A percentile compares a stretch with the other conserved stretches of the same genome.
Evolutionary conservation across 768 basidiomycete species (phyloP).

Genomic region (Rhodotorula babjevae): DNA sequence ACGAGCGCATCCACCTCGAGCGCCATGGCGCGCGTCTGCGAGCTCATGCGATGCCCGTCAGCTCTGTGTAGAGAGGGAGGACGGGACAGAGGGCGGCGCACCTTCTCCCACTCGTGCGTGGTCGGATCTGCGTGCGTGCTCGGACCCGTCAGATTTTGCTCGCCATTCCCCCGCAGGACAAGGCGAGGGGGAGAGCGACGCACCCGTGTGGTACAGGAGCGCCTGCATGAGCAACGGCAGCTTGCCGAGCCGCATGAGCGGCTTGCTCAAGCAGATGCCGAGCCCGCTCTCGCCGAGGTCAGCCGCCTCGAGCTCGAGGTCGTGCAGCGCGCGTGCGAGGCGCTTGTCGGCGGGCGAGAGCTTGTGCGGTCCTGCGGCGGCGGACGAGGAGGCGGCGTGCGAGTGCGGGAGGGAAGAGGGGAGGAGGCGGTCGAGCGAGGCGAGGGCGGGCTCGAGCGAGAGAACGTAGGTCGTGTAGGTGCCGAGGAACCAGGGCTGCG

Average conservation of each 20-base stretch:
- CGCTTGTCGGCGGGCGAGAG: constrained; percentile 57
- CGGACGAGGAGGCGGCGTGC: constrained; percentile 39
- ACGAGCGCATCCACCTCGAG: constrained; percentile 96
- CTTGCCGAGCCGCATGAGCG: constrained; percentile 92
- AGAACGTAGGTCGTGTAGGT: constrained; percentile 92
- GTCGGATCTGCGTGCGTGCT: constrained; percentile 72
- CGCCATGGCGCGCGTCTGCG: constrained; percentile 81
- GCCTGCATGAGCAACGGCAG: constrained; percentile 98
- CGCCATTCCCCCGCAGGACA: not conserved
- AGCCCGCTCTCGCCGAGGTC: constrained; percentile 90
- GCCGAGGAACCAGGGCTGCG: constrained; percentile 60
- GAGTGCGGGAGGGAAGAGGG: constrained; percentile 51
- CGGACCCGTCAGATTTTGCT: not conserved
- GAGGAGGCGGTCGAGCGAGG: constrained; percentile 76
- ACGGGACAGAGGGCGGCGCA: not conserved
- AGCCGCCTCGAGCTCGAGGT: constrained; percentile 70
- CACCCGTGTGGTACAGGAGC: constrained; percentile 66
- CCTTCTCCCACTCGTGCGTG: constrained; percentile 83
- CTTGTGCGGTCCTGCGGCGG: constrained; percentile 69
- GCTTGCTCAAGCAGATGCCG: constrained; percentile 90
- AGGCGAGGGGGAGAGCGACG: not conserved
- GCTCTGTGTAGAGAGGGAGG: no score
- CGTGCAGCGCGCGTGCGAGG: constrained; percentile 71
- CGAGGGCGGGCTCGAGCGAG: constrained; percentile 84
- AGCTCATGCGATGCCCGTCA: not conserved